These are phyloP conservation scores for Penicillium diatomitis DNA, from an alignment of 495 filamentous ascomycete species.

Conservation along the genomic window DNA sequence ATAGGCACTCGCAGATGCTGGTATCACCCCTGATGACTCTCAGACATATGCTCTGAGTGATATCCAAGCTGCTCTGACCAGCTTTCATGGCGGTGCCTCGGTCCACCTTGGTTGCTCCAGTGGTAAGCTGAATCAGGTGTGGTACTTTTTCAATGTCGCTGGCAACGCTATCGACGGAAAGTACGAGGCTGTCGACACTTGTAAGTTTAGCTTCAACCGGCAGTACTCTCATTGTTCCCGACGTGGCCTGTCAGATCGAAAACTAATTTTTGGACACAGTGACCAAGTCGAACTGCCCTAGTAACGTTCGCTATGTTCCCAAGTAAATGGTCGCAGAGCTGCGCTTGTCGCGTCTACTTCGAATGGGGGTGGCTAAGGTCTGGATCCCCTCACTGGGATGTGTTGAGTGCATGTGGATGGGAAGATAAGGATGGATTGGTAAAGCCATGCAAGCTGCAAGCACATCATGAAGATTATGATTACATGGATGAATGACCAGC, in stretches of 20 bases:
- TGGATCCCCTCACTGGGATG: not conserved
- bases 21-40: constrained; percentile 52
- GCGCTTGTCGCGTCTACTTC: too few species aligned
- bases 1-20: constrained; percentile 48
- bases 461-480: too few species aligned
- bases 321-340: constrained; percentile 25
- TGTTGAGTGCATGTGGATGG: too few species aligned
- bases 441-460: too few species aligned
- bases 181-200: constrained; percentile 49
- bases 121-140: constrained; percentile 54
- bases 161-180: constrained; percentile 62
- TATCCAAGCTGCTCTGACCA: constrained; percentile 51
- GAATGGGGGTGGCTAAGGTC: not conserved
- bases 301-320: constrained; percentile 49
- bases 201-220: constrained; percentile 20
- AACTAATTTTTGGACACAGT: constrained; percentile 24
- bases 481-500: too few species aligned
- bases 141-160: constrained; percentile 69
- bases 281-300: constrained; percentile 44
- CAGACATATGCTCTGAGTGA: constrained; percentile 53
- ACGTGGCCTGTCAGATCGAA: not conserved
- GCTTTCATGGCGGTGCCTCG: constrained; percentile 43
- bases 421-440: too few species aligned
- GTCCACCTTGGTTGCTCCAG: constrained; percentile 56
- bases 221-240: too few species aligned